Base-by-base conservation (phyloP, 768 basidiomycete species). In the Suillus clintonianus region DNA sequence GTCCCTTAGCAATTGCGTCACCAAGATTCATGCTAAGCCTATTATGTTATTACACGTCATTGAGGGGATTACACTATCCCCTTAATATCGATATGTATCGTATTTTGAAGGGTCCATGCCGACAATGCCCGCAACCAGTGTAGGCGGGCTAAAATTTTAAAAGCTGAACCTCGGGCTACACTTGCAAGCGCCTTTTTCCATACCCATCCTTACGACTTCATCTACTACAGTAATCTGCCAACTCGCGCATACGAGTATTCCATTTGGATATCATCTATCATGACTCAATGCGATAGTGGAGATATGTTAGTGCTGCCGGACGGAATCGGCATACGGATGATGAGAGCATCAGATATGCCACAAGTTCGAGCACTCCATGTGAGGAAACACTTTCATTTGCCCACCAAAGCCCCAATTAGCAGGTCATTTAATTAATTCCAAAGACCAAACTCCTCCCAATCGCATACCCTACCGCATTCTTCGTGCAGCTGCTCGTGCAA, bases 401-500 rank as follows among this genome's bases (percentile, higher is more conserved):
- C 37, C 24, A 34, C 10, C 36, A 24, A 50, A 14, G 42, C 34
- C 24, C 14, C 39, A 36, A 60, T 24, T n/a, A 11, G 14, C 8
- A 39, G 13, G 43, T 48, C 30, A 22, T 30, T n/a, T 24, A 3
- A 51, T 27, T 10, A 5, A 8, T 34, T 5, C 19, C 51, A 34
- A 53, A 75, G 74, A 68, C 63, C 36, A 65, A 51, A 37, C 69
- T 75, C 41, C 65, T 75, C 10, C 71, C 74, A 13, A 61, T 69
- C 55, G 63, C 70, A 56, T 75, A 75, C 59, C 74, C 74, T 11
- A 19, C 62, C 2, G 61, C 76, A n/a, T 75, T 75, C 60, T 75
- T 77, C 54, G 45, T 77, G 27, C 74, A 75, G 41, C 72, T 75
- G 22, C 68, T 77, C 10, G 59, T 77, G 8, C 70, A 76, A 11